Evolutionary conservation across 345 rosid species (phyloP).

Genomic region (Citrus trifoliata): DNA sequence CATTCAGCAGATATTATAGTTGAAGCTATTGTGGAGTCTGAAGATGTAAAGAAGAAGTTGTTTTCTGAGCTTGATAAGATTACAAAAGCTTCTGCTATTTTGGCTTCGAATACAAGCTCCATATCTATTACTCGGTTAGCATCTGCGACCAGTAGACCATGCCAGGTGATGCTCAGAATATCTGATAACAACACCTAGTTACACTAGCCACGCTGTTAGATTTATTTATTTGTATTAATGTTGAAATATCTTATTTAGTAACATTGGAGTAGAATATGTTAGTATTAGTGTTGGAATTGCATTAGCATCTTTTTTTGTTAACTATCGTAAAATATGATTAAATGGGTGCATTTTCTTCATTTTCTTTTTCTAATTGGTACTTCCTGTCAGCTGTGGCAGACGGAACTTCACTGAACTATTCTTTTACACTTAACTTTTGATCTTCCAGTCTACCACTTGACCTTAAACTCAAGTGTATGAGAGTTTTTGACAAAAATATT

Average conservation of each 20-base stretch:
- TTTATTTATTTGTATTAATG: background rate
- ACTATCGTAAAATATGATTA: background rate
- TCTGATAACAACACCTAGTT: background rate
- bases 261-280: background rate
- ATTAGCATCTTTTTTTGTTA: background rate
- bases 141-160: constrained; percentile 64
- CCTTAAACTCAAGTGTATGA: background rate
- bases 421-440: background rate
- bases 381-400: background rate
- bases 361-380: background rate
- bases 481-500: background rate
- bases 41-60: constrained; percentile 69
- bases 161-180: constrained; percentile 46
- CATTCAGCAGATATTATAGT: constrained; percentile 55
- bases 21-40: constrained; percentile 90
- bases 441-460: background rate
- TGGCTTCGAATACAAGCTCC: constrained; percentile 93
- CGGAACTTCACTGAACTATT: background rate
- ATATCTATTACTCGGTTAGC: constrained; percentile 89
- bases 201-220: background rate
- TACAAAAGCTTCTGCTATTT: constrained; percentile 58
- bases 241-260: background rate
- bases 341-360: background rate
- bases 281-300: background rate
- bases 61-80: constrained; percentile 59